Evolutionary conservation across 2,329 filamentous ascomycete species (phyloP), one percentile per base, ranked within the genome.

Genomic region (Emericellopsis atlantica): DNA sequence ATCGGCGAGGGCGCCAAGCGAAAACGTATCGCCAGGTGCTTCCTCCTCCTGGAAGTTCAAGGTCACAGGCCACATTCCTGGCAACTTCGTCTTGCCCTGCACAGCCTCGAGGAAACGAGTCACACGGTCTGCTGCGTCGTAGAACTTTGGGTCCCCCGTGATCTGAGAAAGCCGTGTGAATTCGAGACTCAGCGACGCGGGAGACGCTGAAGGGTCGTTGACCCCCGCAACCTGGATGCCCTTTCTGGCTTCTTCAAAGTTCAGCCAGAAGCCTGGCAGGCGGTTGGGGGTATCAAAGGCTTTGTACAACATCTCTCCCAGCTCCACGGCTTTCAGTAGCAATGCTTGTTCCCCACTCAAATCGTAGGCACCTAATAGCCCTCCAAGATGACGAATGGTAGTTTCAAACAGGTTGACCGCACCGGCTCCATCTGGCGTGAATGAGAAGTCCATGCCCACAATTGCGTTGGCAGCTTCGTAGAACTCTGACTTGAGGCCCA

Each of bases 111-210:
- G 65, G 41, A 67, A 62, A 45, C 78, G 65, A 8, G 66, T 64
- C 44, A 81, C 71, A 34, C 76, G 65, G 49, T 75, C 65, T 4
- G 76, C 61, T 8, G 75, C 76, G 54, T 81, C 77, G 50, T 78
- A 81, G 56, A 66, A 81, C 48, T 69, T 70, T 51, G 66, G 60
- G 49, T 79, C 70, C 32, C 70, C 69, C 2, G 76, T 81, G 32
- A 81, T 56, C 54, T 81, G 76, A 10, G 74, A 72, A n/a, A 82
- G 61, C 39, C 76, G 70, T 10, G 78, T 81, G 46, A 81, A 73
- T 49, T 81, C 77, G 14, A 81, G 60, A 41, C 64, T 66, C 24
- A 82, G 56, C 6, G 76, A 76, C 5, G 76, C 78, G 35, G 76
- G 60, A 48, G 42, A 47, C 10, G 51, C 50, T 15, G 47, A 47